phyloP scores from a whole-genome alignment of 345 rosid genomes.

The Citrus maxima region DNA sequence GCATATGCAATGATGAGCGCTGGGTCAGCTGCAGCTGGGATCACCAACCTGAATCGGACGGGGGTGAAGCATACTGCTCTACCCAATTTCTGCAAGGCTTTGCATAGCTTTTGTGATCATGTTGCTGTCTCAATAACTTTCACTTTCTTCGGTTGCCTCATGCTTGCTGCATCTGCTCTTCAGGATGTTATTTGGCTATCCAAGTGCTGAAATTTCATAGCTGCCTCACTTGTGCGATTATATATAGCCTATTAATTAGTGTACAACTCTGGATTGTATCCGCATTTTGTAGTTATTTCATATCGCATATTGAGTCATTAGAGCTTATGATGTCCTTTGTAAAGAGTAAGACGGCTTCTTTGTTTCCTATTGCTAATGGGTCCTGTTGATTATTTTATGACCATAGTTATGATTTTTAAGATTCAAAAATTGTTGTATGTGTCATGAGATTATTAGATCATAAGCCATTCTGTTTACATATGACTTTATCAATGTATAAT shows the following conservation, averaged over 20 bases:
- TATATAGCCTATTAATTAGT: not conserved
- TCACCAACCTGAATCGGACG: constrained; percentile 71
- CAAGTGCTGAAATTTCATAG: constrained; percentile 18
- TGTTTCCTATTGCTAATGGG: not conserved
- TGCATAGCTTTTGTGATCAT: constrained; percentile 69
- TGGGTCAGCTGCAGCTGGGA: constrained; percentile 78
- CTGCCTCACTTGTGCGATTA: not conserved
- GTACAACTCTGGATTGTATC: not conserved
- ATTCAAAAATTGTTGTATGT: not conserved
- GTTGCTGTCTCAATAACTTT: constrained; percentile 64
- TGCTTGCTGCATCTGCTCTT: constrained; percentile 58
- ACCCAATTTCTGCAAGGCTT: constrained; percentile 80
- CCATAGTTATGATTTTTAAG: not conserved
- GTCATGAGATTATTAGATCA: not conserved
- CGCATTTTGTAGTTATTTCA: not conserved
- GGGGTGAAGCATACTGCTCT: constrained; percentile 71
- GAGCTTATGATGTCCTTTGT: not conserved
- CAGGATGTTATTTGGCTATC: constrained; percentile 59
- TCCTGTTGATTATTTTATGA: not conserved
- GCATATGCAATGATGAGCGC: constrained; percentile 68
- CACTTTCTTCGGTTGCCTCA: constrained; percentile 52
- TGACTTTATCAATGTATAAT: no score
- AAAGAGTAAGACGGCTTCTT: not conserved
- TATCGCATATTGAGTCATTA: not conserved
- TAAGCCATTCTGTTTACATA: no score